Base-by-base conservation (phyloP, 345 rosid genomes). In the Clausena lansium region DNA sequence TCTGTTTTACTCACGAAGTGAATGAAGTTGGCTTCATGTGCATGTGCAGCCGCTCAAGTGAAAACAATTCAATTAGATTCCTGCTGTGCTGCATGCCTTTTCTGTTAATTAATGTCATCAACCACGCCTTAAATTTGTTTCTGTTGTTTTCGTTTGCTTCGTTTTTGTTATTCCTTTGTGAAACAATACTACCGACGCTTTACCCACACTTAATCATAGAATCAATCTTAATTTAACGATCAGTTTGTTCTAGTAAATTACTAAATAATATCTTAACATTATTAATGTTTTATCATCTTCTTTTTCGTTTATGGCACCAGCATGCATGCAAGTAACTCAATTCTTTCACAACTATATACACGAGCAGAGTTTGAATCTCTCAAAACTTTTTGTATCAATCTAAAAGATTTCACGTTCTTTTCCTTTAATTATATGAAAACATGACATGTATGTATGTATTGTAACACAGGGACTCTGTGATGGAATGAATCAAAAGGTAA, bases 21-120 rank as follows among this genome's bases (percentile, higher is more conserved):
- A 41, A 75, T 13, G 50, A 41, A 75, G 36, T 76, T 55, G 78
- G 72, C 25, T 66, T 76, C 65, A 66, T 76, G 78, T 76, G 78
- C 71, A 66, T 66, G 64, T 66, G 78, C 71, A 1, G 25, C 19
- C 8, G 24, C 9, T 62, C 5, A 45, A 20, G 11, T 63, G 2
- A 30, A 19, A 47, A 11, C 70, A 61, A 28, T 41, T 61, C 68
- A 39, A 45, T 45, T 54, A 63, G 61, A 61, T 61, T 6, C 77
- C 57, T 50, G 25, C 22, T 25, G n/a, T n/a, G n/a, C n/a, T n/a
- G n/a, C n/a, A n/a, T n/a, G 36, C 58, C 3, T 70, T 52, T 70
- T 9, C 35, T 28, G 28, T 27, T 17, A 6, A 27, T 27, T 17
- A 6, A 27, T 45, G 28, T 4, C 38, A 15, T 45, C 17, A 17